Evolutionary conservation across 164 flowering plant species (phyloP).

Genomic region (Vitis vinifera): DNA sequence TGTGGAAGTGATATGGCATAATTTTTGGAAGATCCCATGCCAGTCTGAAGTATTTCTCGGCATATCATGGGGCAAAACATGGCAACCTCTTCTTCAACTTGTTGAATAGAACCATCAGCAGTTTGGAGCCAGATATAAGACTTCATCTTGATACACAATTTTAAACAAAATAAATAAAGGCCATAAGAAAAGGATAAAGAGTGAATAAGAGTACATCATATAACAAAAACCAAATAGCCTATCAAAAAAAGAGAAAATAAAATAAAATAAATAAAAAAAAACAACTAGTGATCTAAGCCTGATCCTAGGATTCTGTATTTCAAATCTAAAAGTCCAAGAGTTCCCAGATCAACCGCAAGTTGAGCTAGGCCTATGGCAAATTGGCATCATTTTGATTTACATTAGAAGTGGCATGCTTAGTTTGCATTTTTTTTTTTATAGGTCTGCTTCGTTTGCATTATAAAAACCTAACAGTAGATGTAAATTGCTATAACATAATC

Average conservation of each 20-base stretch:
- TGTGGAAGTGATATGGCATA: slow-evolving; percentile 83
- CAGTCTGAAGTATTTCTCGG: slow-evolving; percentile 66
- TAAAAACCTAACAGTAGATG: too few species aligned
- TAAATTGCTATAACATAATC: too few species aligned
- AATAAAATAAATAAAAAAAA: background rate
- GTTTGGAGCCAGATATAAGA: slow-evolving; percentile 94
- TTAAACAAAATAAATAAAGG: background rate
- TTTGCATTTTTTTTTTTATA: too few species aligned
- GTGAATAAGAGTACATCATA: background rate
- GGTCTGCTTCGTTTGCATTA: too few species aligned
- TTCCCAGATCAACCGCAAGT: background rate
- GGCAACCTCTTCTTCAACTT: slow-evolving; percentile 95
- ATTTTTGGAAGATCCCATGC: slow-evolving; percentile 82
- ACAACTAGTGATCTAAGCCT: slow-evolving; percentile 1
- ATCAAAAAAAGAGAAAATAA: background rate
- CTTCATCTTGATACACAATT: slow-evolving; percentile 48
- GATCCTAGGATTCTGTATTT: background rate
- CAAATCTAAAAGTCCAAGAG: background rate
- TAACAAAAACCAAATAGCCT: background rate
- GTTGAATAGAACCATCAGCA: slow-evolving; percentile 89
- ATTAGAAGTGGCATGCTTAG: too few species aligned
- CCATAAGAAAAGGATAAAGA: background rate
- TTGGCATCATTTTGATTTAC: too few species aligned
- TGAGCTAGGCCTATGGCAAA: background rate
- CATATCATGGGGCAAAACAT: slow-evolving; percentile 90